phyloP scores from a whole-genome alignment of 164 flowering plant species.

The Macadamia tetraphylla region DNA sequence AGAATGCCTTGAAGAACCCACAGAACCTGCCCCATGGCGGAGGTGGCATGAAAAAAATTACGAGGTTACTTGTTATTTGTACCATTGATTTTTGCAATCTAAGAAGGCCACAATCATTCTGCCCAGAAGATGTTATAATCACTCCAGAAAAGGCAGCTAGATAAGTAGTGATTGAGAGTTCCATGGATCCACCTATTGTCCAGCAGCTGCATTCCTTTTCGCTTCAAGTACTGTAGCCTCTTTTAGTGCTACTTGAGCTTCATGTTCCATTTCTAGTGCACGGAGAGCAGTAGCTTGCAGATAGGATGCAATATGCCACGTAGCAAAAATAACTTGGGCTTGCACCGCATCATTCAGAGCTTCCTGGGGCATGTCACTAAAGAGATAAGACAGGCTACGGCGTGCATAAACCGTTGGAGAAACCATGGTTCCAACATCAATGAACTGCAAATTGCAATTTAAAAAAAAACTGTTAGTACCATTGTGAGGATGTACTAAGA shows the following conservation, averaged over 20 bases:
- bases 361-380: conserved; percentile 74
- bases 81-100: neutral
- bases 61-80: neutral
- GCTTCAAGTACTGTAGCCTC: conserved; percentile 72
- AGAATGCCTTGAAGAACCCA: neutral
- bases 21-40: neutral
- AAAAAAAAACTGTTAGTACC: conserved; percentile 4
- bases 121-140: neutral
- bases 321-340: conserved; percentile 80
- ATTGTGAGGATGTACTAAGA: neutral
- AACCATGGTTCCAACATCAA: conserved; percentile 85
- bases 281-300: conserved; percentile 76
- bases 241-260: conserved; percentile 67
- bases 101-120: neutral
- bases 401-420: conserved; percentile 92
- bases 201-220: conserved; percentile 28
- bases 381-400: conserved; percentile 71
- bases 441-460: conserved; percentile 51
- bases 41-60: neutral
- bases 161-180: neutral
- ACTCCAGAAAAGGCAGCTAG: conserved; percentile 9
- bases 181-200: conserved; percentile 3
- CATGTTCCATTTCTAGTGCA: conserved; percentile 62
- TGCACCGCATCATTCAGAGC: conserved; percentile 80
- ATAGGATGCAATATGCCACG: conserved; percentile 82